A percentile compares a stretch with the other conserved stretches of the same genome.
Evolutionary conservation across 179 eudicot species (phyloP).

Genomic region (Beta corolliflora): DNA sequence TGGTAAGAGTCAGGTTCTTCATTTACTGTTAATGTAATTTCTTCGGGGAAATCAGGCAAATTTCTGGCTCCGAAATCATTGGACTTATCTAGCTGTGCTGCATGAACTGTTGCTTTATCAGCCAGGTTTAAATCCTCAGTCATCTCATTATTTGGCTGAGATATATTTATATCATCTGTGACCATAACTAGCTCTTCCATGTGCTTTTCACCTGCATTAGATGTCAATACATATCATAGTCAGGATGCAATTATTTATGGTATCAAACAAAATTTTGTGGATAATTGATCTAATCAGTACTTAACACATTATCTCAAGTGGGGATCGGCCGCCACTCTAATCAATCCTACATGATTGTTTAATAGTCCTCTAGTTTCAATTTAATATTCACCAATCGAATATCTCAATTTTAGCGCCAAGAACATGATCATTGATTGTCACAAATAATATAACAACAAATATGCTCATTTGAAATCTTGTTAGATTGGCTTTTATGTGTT

Average conservation of each 20-base stretch:
- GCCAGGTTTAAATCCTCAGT: neutral
- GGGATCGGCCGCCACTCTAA: neutral
- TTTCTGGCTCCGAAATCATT: neutral
- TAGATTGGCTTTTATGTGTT: too few species aligned
- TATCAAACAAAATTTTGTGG: neutral
- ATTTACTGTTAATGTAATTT: constrained; percentile 12
- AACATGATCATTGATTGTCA: too few species aligned
- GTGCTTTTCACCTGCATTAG: constrained; percentile 22
- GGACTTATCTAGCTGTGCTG: constrained; percentile 4
- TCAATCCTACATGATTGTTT: neutral
- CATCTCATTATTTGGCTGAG: constrained; percentile 1
- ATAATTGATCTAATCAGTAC: neutral
- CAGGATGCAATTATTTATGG: neutral
- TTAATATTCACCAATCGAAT: too few species aligned
- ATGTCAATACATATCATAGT: neutral
- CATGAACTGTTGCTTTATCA: neutral
- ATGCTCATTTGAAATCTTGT: too few species aligned
- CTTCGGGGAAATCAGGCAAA: constrained; percentile 2
- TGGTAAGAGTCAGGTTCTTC: constrained; percentile 18
- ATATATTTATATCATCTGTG: neutral
- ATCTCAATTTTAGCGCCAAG: too few species aligned
- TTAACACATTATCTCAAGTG: neutral
- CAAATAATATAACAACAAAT: too few species aligned
- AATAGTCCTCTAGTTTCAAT: neutral
- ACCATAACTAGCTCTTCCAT: constrained; percentile 4